Evolutionary conservation across 179 eudicot species (phyloP), one percentile per base, ranked within the genome.

Genomic region (Sideroxylon spinosum): DNA sequence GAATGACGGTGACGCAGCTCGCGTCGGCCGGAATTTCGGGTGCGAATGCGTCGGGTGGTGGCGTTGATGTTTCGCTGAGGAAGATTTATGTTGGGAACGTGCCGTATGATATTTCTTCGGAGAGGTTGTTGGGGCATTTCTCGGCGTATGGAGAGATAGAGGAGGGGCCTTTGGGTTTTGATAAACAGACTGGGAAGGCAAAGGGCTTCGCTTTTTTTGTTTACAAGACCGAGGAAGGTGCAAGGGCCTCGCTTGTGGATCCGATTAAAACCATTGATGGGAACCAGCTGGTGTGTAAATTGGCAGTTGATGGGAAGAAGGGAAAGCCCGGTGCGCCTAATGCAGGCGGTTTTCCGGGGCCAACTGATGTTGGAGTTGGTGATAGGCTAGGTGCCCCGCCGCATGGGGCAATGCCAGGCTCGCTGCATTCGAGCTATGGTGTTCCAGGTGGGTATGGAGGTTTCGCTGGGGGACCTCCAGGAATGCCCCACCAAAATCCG

Each of bases 151-250:
- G 92, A n/a, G 92, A 86, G 68, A 81, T 89, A 64, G 92, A 89
- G 78, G 89, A 88, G 37, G 92, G 92, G 50, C 92, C 92, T 7
- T 37, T 89, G 60, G 92, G 92, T 77, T 89, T 86, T 73, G 92
- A 89, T 82, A 85, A 89, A 74, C 87, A 83, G 75, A 77, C 76
- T 2, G 92, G 92, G 68, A 88, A 89, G 55, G 62, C 83, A 4
- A 89, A 74, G 67, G 91, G 92, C 5, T 89, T 86, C 76, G 92
- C 92, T 0, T 86, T 89, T 76, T 89, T 89, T 28, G 88, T 89
- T 17, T 89, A 86, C 62, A 88, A 85, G 76, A 88, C 82, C 0
- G 91, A 83, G 70, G 92, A 89, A 14, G 91, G 91, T 22, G 92
- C 92, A 0, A 85, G 82, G 86, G 85, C 86, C 23, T 85, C 89